Conservation (phyloP, 2,329 filamentous ascomycete genomes). For the Juglanconis oblonga region DNA sequence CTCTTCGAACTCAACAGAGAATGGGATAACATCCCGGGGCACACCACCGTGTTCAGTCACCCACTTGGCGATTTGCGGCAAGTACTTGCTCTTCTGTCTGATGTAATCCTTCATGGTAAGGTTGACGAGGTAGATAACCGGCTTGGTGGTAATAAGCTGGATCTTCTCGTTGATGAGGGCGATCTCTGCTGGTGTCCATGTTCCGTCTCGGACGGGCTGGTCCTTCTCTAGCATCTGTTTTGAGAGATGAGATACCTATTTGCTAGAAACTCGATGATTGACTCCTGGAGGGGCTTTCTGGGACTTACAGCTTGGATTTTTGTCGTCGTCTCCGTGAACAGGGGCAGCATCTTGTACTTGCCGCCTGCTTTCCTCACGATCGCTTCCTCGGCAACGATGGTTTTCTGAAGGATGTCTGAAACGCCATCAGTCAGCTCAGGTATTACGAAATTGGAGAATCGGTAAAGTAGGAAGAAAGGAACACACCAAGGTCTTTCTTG, state of each 20-base stretch:
- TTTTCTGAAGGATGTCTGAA: slow-evolving; percentile 36
- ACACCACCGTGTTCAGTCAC: slow-evolving; percentile 41
- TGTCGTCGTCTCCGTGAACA: slow-evolving; percentile 40
- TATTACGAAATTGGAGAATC: too few relatives aligned
- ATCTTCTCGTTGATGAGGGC: slow-evolving; percentile 45
- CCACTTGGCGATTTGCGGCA: slow-evolving; percentile 42
- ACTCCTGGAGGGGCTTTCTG: not conserved
- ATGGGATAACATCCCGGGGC: slow-evolving; percentile 39
- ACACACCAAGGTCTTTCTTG: slow-evolving; percentile 37
- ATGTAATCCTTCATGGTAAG: slow-evolving; percentile 46
- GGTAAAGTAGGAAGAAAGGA: not conserved
- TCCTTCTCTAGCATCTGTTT: slow-evolving; percentile 36
- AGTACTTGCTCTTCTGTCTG: slow-evolving; percentile 44
- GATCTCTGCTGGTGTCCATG: slow-evolving; percentile 41
- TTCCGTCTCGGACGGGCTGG: slow-evolving; percentile 39
- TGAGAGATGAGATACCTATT: slow-evolving; percentile 8
- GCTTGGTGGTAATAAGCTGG: slow-evolving; percentile 44
- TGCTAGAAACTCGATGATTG: not conserved
- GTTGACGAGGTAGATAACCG: slow-evolving; percentile 43
- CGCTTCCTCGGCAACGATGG: slow-evolving; percentile 36
- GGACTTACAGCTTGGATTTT: slow-evolving; percentile 34
- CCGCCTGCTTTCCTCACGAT: slow-evolving; percentile 41
- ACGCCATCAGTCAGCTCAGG: not conserved
- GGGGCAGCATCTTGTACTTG: slow-evolving; percentile 43
- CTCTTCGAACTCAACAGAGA: slow-evolving; percentile 44